Conservation (phyloP, 768 basidiomycete genomes). For the Mrakia hoshinonis region DNA sequence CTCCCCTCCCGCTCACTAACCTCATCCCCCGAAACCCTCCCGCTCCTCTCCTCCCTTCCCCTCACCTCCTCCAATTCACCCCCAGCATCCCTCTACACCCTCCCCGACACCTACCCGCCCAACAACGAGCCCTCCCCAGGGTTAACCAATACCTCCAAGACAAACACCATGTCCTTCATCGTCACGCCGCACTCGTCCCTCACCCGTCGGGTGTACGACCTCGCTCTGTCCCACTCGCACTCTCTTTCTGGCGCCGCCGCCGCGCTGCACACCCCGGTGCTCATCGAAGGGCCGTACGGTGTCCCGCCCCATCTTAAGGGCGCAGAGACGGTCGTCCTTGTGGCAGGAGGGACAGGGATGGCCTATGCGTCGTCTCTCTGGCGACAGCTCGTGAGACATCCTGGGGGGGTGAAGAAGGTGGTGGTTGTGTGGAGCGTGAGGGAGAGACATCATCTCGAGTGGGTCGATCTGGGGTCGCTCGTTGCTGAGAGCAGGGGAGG, state of each 20-base stretch:
- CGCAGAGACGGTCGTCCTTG: conserved; percentile 19
- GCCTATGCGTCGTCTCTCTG: neutral
- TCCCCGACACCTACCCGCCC: neutral
- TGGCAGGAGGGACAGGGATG: conserved; percentile 22
- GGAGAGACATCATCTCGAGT: conserved; percentile 18
- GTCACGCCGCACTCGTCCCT: conserved; percentile 14
- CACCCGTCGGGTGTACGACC: neutral
- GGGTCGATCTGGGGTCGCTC: too few species aligned
- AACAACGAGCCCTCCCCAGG: too few species aligned
- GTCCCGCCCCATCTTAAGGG: neutral
- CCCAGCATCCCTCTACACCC: neutral
- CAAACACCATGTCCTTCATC: conserved; percentile 18
- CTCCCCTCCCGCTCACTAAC: neutral
- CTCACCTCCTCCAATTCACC: neutral
- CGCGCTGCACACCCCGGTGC: neutral
- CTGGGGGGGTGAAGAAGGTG: neutral
- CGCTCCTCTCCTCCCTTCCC: neutral
- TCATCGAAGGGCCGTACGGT: conserved; percentile 20
- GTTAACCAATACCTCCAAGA: too few species aligned
- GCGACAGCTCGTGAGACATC: conserved; percentile 5
- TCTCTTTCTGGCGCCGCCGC: neutral
- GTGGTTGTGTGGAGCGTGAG: conserved; percentile 7
- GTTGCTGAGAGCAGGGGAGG: too few species aligned
- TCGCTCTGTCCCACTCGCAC: conserved; percentile 1
- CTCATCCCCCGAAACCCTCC: neutral